These are phyloP conservation scores for Wickerhamiella spandovensis DNA, from an alignment of 805 yeast genomes.

Conservation along the genomic window DNA sequence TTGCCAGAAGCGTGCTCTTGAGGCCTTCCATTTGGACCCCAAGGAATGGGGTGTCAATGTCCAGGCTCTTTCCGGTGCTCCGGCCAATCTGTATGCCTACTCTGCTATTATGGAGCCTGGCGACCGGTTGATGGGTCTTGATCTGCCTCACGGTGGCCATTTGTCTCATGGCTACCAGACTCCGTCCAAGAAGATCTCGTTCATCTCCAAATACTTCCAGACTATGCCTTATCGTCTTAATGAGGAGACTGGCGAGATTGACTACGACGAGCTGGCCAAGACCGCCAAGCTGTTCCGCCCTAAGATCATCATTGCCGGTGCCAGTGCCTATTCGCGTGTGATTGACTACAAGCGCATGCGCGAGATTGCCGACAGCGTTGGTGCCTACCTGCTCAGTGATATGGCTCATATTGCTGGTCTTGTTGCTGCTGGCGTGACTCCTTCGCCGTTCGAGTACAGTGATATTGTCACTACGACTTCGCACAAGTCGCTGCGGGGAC, in stretches of 20 bases:
- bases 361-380: constrained; percentile 91
- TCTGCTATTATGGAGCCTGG: constrained; percentile 90
- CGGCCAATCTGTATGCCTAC: constrained; percentile 94
- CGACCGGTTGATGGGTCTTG: constrained; percentile 96
- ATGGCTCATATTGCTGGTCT: constrained; percentile 99
- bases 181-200: constrained; percentile 82
- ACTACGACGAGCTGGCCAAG: constrained; percentile 87
- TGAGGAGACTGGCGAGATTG: constrained; percentile 84
- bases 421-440: constrained; percentile 89
- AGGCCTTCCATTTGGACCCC: constrained; percentile 69
- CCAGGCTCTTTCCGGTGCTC: constrained; percentile 92
- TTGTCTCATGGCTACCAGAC: constrained; percentile 98
- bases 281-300: constrained; percentile 90
- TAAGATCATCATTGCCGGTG: constrained; percentile 92
- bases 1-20: constrained; percentile 89
- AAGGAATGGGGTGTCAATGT: constrained; percentile 97
- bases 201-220: constrained; percentile 91
- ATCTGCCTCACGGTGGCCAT: constrained; percentile 98
- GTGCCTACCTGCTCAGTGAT: constrained; percentile 90
- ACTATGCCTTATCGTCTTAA: constrained; percentile 97
- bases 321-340: constrained; percentile 93
- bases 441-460: constrained; percentile 92
- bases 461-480: constrained; percentile 98
- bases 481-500: constrained; percentile 97
- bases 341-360: constrained; percentile 96